Conservation (phyloP, 257 asterid species). For the Solanum ossicruentum region DNA sequence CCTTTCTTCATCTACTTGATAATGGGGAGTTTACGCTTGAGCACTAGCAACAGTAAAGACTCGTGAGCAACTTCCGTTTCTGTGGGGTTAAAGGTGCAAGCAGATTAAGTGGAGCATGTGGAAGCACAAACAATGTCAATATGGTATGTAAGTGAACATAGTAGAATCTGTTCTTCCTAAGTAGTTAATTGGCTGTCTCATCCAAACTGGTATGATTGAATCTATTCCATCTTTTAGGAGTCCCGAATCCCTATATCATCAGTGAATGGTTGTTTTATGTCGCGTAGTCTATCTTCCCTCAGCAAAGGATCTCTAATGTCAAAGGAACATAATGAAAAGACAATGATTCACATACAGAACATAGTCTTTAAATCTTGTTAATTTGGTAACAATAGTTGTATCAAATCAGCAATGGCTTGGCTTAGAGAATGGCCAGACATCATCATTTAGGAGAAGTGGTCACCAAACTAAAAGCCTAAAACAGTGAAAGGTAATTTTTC, state of each 20-base stretch:
- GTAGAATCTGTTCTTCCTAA: slow-evolving; percentile 6
- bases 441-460: background rate
- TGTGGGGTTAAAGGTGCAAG: slow-evolving; percentile 6
- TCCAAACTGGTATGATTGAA: slow-evolving; percentile 1
- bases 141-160: background rate
- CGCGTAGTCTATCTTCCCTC: slow-evolving; percentile 15
- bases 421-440: background rate
- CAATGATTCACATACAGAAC: background rate
- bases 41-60: slow-evolving; percentile 53
- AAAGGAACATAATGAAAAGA: background rate
- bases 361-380: background rate
- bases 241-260: background rate
- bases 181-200: background rate
- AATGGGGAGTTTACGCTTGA: slow-evolving; percentile 32
- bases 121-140: slow-evolving; percentile 6
- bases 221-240: slow-evolving; percentile 13
- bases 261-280: slow-evolving; percentile 25
- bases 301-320: slow-evolving; percentile 17
- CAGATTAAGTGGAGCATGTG: background rate
- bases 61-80: slow-evolving; percentile 23
- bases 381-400: background rate
- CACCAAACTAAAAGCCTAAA: background rate
- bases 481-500: background rate
- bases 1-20: slow-evolving; percentile 23
- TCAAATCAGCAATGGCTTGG: background rate